Percentiles rank a stretch among this genome's conserved stretches.
Evolutionary conservation across 441 rosid genomes (phyloP).

Genomic region (Syzygium malaccense): DNA sequence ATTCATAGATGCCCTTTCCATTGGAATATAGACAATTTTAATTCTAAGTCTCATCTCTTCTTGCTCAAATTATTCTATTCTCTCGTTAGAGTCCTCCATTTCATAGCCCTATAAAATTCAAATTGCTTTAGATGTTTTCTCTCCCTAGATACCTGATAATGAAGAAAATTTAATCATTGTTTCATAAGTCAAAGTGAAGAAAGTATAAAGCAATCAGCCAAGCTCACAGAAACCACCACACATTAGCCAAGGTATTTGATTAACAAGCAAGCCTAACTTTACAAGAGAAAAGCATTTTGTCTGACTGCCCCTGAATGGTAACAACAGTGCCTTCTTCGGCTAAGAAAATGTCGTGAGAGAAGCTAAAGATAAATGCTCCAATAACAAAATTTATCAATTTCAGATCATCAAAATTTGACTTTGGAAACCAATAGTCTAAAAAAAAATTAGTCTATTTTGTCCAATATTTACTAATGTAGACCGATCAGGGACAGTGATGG

Average conservation of each 20-base stretch:
- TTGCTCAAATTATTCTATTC: neutral
- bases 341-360: neutral
- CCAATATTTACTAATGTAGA: neutral
- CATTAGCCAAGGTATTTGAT: neutral
- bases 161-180: neutral
- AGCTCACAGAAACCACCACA: neutral
- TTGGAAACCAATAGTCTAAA: neutral
- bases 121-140: neutral
- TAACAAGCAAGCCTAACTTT: neutral
- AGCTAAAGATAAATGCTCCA: neutral
- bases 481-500: neutral
- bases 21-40: neutral
- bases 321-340: neutral
- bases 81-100: neutral
- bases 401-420: neutral
- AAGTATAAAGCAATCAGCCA: neutral
- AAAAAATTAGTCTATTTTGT: neutral
- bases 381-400: neutral
- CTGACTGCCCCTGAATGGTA: neutral
- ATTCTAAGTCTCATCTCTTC: neutral
- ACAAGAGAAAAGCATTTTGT: neutral
- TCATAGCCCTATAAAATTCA: neutral
- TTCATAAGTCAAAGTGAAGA: neutral
- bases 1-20: neutral
- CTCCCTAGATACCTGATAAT: neutral